Evolutionary conservation across 148 eudicot genomes (phyloP).

Genomic region (Chenopodium album): DNA sequence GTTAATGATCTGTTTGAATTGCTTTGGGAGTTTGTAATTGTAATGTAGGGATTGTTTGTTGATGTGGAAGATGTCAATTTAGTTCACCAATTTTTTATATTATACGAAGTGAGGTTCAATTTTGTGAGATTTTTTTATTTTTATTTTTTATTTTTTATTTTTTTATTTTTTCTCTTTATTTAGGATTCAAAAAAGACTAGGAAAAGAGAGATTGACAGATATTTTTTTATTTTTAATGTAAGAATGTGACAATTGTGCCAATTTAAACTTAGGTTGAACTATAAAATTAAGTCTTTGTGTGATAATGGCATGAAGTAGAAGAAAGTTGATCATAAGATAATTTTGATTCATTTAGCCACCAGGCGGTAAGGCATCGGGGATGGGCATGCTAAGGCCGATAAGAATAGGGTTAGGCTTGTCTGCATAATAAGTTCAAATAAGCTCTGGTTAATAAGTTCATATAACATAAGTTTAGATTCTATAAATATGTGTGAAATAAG

Average conservation of each 20-base stretch:
- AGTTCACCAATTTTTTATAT: not conserved
- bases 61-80: not conserved
- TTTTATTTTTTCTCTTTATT: too few species aligned
- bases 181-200: not conserved
- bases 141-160: too few species aligned
- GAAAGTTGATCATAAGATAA: too few species aligned
- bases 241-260: not conserved
- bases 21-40: not conserved
- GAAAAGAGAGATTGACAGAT: not conserved
- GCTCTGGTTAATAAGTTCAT: too few species aligned
- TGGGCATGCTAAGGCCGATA: not conserved
- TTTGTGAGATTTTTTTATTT: not conserved
- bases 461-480: too few species aligned
- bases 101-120: too few species aligned
- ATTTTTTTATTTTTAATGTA: not conserved
- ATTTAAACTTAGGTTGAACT: slow-evolving; percentile 2
- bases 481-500: too few species aligned
- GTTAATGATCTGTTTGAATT: not conserved
- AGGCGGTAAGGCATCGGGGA: not conserved
- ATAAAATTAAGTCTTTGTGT: too few species aligned
- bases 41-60: not conserved
- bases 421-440: not conserved
- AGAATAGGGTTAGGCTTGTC: not conserved
- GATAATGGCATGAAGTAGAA: not conserved
- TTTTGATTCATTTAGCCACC: too few species aligned